These are phyloP conservation scores for Mucor racemosus DNA, from an alignment of 371 early-diverging fungal genomes.

Conservation along the genomic window DNA sequence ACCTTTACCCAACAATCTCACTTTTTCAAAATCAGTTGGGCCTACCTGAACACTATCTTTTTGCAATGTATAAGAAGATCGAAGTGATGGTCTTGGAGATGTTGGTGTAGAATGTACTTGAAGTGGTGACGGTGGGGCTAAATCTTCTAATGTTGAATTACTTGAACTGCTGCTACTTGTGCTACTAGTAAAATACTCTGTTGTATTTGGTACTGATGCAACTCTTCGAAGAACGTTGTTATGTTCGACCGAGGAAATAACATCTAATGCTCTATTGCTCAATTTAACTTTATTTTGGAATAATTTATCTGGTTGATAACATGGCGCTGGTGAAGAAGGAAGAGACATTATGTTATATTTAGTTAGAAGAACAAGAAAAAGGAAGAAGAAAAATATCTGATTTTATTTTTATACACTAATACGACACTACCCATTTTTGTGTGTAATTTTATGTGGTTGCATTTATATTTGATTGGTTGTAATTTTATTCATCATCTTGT, in stretches of 20 bases:
- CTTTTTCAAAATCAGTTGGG: slow-evolving; percentile 72
- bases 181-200: slow-evolving; percentile 32
- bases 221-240: slow-evolving; percentile 36
- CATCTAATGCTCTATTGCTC: slow-evolving; percentile 10
- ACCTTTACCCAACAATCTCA: slow-evolving; percentile 90
- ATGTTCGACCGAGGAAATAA: background rate
- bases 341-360: slow-evolving; percentile 10
- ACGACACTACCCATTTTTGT: too few relatives aligned
- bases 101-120: background rate
- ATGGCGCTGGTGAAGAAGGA: slow-evolving; percentile 30
- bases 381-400: slow-evolving; percentile 1
- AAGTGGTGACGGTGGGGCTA: slow-evolving; percentile 9
- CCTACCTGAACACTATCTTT: slow-evolving; percentile 49
- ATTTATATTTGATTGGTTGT: background rate
- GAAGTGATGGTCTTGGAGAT: slow-evolving; percentile 16
- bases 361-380: background rate
- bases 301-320: slow-evolving; percentile 26
- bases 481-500: slow-evolving; percentile 27
- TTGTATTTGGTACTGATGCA: slow-evolving; percentile 57
- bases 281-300: slow-evolving; percentile 16
- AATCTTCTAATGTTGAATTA: slow-evolving; percentile 26
- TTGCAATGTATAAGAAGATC: slow-evolving; percentile 21
- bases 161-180: slow-evolving; percentile 6
- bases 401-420: too few relatives aligned
- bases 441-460: too few relatives aligned